Evolutionary conservation across 2,329 filamentous ascomycete species (phyloP), one percentile per base, ranked within the genome.

Genomic region (Didymella exigua): DNA sequence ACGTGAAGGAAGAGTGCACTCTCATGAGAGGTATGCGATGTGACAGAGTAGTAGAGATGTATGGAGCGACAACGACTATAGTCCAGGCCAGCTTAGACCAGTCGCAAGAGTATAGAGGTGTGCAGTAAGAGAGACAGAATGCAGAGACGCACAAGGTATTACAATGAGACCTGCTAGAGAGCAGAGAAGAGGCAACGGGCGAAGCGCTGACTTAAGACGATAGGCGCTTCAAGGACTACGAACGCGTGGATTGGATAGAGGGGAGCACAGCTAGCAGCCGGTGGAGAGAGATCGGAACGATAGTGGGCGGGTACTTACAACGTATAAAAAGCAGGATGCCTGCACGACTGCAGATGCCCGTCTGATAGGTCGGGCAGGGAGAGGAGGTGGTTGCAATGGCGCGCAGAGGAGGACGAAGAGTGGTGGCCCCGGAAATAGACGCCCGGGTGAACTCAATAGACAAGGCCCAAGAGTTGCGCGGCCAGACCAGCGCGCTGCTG

Each of bases 91-190:
- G 71, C 72, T 73, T 69, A 67, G 67, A 67, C 70, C 65, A 73
- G 72, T 71, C 65, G 69, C 62, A 60, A 60, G 61, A 55, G 59
- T 49, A 56, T 49, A 56, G 55, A 41, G 44, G 59, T 48, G 56
- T 60, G 61, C 51, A 54, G 56, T 58, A 54, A 58, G 56, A 58
- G 63, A 67, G 67, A 63, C 56, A 55, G 52, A 64, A 65, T 63
- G 61, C 51, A 66, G 62, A 70, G 70, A 70, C 33, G 58, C 63
- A 71, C 65, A 66, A 63, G 65, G 70, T 72, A 75, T 73, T 75
- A 73, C 73, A 71, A 70, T 68, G 73, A 75, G 72, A 69, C 75
- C 74, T 71, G 74, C 74, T 76, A 70, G 66, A 71, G 69, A 70
- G 65, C 70, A 69, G 62, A 62, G 67, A 59, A 66, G 65, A 63